phyloP scores from a whole-genome alignment of 768 basidiomycete genomes.

The Boletus coccyginus region DNA sequence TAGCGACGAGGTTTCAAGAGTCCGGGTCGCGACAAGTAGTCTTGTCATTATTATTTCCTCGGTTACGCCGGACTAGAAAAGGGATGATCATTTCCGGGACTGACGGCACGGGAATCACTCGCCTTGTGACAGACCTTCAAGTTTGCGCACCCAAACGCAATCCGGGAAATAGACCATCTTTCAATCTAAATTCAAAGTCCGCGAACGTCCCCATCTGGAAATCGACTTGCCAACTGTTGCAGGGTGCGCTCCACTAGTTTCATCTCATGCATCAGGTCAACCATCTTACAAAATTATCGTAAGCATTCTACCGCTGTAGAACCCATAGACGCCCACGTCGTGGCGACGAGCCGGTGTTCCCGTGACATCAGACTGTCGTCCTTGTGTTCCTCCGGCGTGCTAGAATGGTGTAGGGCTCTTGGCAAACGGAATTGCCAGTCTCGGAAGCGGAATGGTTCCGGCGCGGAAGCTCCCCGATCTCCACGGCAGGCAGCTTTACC shows the following conservation, averaged over 20 bases:
- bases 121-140: too few relatives aligned
- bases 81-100: constrained; percentile 2
- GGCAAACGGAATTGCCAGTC: not conserved
- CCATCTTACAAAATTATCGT: not conserved
- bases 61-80: constrained; percentile 1
- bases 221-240: constrained; percentile 3
- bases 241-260: constrained; percentile 2
- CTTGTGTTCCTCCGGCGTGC: not conserved
- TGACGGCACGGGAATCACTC: not conserved
- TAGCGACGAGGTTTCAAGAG: not conserved
- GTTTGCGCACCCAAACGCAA: not conserved
- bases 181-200: not conserved
- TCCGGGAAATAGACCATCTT: not conserved
- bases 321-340: too few relatives aligned
- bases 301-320: not conserved
- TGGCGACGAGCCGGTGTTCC: not conserved
- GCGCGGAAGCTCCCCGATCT: not conserved
- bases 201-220: not conserved
- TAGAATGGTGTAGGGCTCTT: not conserved
- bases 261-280: not conserved
- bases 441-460: not conserved
- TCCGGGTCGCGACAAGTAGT: not conserved
- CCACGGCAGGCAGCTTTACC: not conserved
- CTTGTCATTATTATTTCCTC: not conserved
- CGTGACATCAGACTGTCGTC: not conserved